Evolutionary conservation across 1,284 basidiomycete genomes (phyloP), one percentile per base, ranked within the genome.

Genomic region (Trametes versicolor): DNA sequence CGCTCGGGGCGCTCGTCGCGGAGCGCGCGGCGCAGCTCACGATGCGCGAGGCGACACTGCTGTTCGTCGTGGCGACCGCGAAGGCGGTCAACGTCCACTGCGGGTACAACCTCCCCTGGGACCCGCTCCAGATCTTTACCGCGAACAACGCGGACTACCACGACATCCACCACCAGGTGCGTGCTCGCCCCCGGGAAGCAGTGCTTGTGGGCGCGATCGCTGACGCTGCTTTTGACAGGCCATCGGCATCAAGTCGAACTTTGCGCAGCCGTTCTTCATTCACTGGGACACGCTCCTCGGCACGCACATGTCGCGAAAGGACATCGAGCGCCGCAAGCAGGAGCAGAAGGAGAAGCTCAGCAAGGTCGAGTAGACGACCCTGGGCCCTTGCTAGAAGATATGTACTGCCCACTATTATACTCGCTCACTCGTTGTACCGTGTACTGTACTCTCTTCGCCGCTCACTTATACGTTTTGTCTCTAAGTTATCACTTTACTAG

Each of bases 71-170:
- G 68, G 93, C 93, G 23, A 94, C 92, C 0, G 80, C 94, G 73
- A 99, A 99, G 83, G 99, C 98, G 0, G 95, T 99, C 50, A 96
- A 98, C 72, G 97, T 99, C 76, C 97, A 99, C 78, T 98, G 96
- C 69, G 97, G 97, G 1, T 98, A 98, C 76, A 83, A 79, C 27
- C 80, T 99, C 25, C 95, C 95, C 60, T 96, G 91, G 79, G 96
- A 98, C 75, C 94, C 94, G 1, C 82, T 96, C 51, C 97, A 99
- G 77, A 74, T 94, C 71, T 73, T 98, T 60, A 94, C 92, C 64
- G 83, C 86, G 21, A 99, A 99, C 78, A 98, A 95, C 75, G 93
- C 96, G 2, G 95, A 97, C 77, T 99, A 98, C 78, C 97, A 99
- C 78, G 97, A 99, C 78, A 98, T 99, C 67, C 97, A 99, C 77